Conservation (phyloP, 306 rosid species). For the Cucurbita moschata region DNA sequence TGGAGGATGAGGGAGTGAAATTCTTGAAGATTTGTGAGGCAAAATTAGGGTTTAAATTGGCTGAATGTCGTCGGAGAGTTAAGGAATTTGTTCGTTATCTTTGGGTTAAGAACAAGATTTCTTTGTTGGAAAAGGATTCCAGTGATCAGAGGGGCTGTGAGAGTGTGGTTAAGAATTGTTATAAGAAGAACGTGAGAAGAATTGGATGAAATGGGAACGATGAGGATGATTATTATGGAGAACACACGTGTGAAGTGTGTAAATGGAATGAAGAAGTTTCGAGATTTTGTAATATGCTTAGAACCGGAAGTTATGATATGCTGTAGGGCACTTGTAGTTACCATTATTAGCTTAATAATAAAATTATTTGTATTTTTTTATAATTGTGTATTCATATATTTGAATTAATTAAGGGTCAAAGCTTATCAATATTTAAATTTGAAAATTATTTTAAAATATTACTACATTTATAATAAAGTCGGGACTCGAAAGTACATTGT, state of each 20-base stretch:
- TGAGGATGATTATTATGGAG: background rate
- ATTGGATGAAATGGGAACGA: background rate
- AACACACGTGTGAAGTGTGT: background rate
- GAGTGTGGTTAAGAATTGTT: background rate
- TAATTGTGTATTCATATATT: too few species aligned
- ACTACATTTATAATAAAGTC: too few species aligned
- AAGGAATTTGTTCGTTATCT: constrained; percentile 5
- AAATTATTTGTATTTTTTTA: too few species aligned
- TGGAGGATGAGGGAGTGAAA: background rate
- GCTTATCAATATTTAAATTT: too few species aligned
- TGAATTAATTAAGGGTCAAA: too few species aligned
- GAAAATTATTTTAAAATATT: too few species aligned
- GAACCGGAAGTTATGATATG: background rate
- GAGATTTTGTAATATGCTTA: background rate
- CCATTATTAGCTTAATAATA: too few species aligned
- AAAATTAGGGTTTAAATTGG: background rate
- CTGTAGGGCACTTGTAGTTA: too few species aligned
- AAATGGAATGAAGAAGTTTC: background rate
- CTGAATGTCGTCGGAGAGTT: constrained; percentile 14
- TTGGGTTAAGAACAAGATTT: constrained; percentile 17
- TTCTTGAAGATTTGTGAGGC: constrained; percentile 3
- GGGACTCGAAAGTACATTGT: too few species aligned
- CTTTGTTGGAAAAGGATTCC: background rate
- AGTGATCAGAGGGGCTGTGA: background rate
- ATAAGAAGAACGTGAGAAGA: background rate